Evolutionary conservation across 2,329 filamentous ascomycete species (phyloP).

Genomic region (Aspergillus tubingensis): DNA sequence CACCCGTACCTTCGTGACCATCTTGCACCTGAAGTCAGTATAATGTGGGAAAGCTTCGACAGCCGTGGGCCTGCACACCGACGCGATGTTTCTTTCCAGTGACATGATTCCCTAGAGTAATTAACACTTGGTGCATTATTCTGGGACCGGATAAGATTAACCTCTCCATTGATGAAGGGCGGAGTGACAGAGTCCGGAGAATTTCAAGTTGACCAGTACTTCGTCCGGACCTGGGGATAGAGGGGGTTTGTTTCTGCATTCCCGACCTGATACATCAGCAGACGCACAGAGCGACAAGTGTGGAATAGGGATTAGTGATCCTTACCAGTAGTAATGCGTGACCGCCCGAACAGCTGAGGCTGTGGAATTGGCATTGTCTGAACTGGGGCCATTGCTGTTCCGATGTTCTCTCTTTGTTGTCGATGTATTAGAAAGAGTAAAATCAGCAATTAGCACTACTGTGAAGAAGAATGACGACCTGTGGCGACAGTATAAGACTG

Average conservation of each 20-base stretch:
- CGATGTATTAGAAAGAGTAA: not conserved
- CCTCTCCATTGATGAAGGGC: constrained; percentile 9
- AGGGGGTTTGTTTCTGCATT: not conserved
- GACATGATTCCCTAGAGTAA: not conserved
- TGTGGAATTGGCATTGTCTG: not conserved
- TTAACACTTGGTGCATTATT: not conserved
- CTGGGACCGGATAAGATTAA: not conserved
- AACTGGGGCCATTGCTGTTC: not conserved
- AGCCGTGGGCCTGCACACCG: not conserved
- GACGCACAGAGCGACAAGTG: not conserved
- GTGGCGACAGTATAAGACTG: no score
- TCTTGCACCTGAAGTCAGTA: not conserved
- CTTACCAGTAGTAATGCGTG: not conserved
- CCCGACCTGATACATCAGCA: not conserved
- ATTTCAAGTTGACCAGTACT: constrained; percentile 1
- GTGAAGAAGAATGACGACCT: not conserved
- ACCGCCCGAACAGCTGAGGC: not conserved
- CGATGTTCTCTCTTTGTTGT: not conserved
- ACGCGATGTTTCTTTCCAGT: not conserved
- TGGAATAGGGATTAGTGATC: accelerated
- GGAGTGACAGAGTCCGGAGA: constrained; percentile 7
- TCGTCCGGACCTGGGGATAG: not conserved
- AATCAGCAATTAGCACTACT: not conserved
- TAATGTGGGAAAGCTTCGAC: not conserved
- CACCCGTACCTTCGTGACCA: constrained; percentile 7